Evolutionary conservation across 2,329 filamentous ascomycete species (phyloP), one percentile per base, ranked within the genome.

Genomic region (Leptographium lundbergii): DNA sequence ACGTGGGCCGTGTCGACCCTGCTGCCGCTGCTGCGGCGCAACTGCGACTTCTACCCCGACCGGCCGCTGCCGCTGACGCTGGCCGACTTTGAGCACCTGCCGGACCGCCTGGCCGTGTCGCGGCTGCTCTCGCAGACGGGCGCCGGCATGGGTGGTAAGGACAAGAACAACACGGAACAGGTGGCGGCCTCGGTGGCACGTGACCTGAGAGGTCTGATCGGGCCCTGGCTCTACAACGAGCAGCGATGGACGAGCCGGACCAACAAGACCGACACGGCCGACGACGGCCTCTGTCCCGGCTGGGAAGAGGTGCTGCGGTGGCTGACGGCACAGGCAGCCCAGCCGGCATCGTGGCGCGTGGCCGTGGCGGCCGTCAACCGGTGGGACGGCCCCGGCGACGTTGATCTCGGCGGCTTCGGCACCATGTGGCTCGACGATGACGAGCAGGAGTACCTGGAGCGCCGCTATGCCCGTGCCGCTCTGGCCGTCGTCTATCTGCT

Each of bases 371-470:
- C 80, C 9, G 74, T 91, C 39, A 79, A 84, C 61, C 80, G 87
- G 63, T 92, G 88, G 88, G 82, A 86, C 65, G 88, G 88, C 0
- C 86, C 87, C 0, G 74, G 75, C 7, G 88, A 91, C 66, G 77
- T 86, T 54, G 85, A 91, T 63, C 69, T 89, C 5, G 86, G 84
- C 4, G 81, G 79, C 14, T 81, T 78, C 63, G 77, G 78, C 9
- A 74, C 74, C 2, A 70, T 77, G 54, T 82, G 81, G 72, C 69
- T 89, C 55, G 77, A 80, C 54, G 83, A 88, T 54, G 75, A 81
- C 3, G 76, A 82, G 53, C 80, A 83, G 63, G 73, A 76, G 39
- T 78, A 81, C 62, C 73, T 91, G 5, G 79, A 85, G 65, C 72
- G 75, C 45, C 78, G 81, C 54, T 91, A 89, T 68, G 84, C 83